phyloP scores from a whole-genome alignment of 1,284 basidiomycete genomes.

The Porogramme epimiltina region DNA sequence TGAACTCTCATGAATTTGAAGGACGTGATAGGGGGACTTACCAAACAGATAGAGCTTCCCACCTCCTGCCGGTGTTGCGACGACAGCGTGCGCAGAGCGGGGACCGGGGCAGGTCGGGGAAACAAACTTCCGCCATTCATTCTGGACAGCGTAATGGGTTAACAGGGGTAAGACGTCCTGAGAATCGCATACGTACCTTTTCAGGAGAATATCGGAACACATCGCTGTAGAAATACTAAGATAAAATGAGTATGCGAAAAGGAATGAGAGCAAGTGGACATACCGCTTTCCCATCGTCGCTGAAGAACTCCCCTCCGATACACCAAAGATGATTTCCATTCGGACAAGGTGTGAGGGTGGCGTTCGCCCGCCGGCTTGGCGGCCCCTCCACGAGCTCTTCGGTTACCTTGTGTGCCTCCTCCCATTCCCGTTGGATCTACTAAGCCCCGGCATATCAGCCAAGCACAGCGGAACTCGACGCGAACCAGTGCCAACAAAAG shows the following conservation, averaged over 20 bases:
- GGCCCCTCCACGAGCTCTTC: constrained; percentile 80
- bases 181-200: constrained; percentile 46
- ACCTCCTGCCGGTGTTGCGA: constrained; percentile 70
- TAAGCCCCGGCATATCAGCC: constrained; percentile 22
- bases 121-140: constrained; percentile 87
- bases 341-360: constrained; percentile 78
- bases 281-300: constrained; percentile 80
- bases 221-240: constrained; percentile 78
- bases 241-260: not conserved
- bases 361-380: constrained; percentile 80
- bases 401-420: constrained; percentile 71
- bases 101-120: constrained; percentile 85
- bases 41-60: constrained; percentile 88
- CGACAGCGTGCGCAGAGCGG: constrained; percentile 82
- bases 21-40: constrained; percentile 28
- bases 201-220: constrained; percentile 82
- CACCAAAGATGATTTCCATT: constrained; percentile 80
- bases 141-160: constrained; percentile 38
- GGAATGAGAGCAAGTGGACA: constrained; percentile 29
- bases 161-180: not conserved
- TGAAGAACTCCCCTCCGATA: constrained; percentile 84
- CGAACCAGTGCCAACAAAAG: constrained; percentile 7
- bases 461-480: not conserved
- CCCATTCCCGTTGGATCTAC: constrained; percentile 79
- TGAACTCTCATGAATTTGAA: too few species aligned